These are phyloP conservation scores for Exophiala sideris DNA, from an alignment of 2,329 filamentous ascomycete genomes.

Conservation along the genomic window DNA sequence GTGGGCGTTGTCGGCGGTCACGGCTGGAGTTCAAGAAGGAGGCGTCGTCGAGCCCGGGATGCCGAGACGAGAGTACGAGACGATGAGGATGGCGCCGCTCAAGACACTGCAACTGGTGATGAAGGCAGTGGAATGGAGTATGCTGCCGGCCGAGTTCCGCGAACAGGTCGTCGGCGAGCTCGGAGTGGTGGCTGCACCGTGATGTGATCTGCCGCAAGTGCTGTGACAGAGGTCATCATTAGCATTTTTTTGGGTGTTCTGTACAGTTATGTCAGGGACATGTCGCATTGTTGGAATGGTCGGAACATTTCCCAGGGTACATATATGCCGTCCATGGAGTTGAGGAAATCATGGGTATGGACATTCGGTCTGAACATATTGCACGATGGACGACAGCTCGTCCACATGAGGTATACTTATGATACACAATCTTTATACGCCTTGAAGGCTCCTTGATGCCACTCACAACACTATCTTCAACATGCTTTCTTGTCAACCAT, in stretches of 20 bases:
- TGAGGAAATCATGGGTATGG: too few relatives aligned
- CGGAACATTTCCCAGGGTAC: background rate
- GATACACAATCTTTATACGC: background rate
- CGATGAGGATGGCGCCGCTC: slow-evolving; percentile 61
- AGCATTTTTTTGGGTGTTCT: background rate
- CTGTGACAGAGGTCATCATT: background rate
- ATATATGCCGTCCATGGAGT: too few relatives aligned
- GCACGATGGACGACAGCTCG: too few relatives aligned
- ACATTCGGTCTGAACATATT: too few relatives aligned
- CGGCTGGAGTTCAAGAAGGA: slow-evolving; percentile 61
- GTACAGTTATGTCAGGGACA: background rate
- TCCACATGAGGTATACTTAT: background rate
- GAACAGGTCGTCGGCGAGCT: slow-evolving; percentile 55
- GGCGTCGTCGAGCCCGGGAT: slow-evolving; percentile 74
- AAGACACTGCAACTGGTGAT: slow-evolving; percentile 24
- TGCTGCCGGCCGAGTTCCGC: slow-evolving; percentile 13
- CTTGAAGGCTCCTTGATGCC: background rate
- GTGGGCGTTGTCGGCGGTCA: slow-evolving; percentile 60
- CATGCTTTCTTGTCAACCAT: too few relatives aligned
- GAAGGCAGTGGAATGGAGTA: slow-evolving; percentile 35
- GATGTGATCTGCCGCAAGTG: slow-evolving; percentile 52
- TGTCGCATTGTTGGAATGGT: background rate
- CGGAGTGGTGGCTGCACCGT: slow-evolving; percentile 62
- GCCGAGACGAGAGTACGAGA: slow-evolving; percentile 75
- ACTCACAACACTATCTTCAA: background rate